Evolutionary conservation across 352 stramenopile species (phyloP), one percentile per base, ranked within the genome.

Genomic region (Pythium pyrilobum): DNA sequence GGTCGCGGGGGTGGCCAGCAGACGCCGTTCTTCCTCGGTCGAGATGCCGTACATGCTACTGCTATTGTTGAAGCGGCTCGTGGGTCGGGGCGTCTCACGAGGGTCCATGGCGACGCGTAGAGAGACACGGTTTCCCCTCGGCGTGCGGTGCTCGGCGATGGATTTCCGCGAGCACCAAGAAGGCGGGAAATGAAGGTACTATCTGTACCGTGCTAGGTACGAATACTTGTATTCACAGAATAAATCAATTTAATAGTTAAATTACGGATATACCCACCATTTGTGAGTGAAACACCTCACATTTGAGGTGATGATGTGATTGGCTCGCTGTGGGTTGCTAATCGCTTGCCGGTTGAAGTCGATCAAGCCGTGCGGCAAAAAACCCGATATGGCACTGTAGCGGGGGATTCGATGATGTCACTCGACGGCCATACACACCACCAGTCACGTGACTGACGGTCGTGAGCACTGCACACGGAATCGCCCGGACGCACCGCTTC

Each of bases 1-100:
- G 0, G 47, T 58, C 23, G 56, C 56, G 23, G 56, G 56, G 21
- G 57, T 65, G 9, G 50, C 44, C 12, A 65, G 36, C 15, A 65
- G 50, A 20, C 57, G 49, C 21, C 50, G 5, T 23, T 65, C 57
- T 31, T 65, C 57, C 32, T 65, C 57, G 1, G 27, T 48, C 5
- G 42, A 56, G 37, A 65, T 65, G 18, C 57, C 57, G 38, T 59
- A 65, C 31, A 59, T 54, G 28, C 27, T 36, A 37, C 28, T 42
- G 27, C 34, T 44, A 23, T n/a, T 27, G 47, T 40, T 40, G 29
- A 49, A 45, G 16, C 57, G 34, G 23, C 34, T 20, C 6, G 40
- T 29, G 9, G 52, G 20, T 7, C 57, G 57, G 31, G 57, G 58
- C 52, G 52, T 66, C 58, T 60, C 44, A 28, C 48, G 52, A 16